These are phyloP conservation scores for Artemisia argyi DNA, from an alignment of 129 eudicot genomes.

Conservation along the genomic window DNA sequence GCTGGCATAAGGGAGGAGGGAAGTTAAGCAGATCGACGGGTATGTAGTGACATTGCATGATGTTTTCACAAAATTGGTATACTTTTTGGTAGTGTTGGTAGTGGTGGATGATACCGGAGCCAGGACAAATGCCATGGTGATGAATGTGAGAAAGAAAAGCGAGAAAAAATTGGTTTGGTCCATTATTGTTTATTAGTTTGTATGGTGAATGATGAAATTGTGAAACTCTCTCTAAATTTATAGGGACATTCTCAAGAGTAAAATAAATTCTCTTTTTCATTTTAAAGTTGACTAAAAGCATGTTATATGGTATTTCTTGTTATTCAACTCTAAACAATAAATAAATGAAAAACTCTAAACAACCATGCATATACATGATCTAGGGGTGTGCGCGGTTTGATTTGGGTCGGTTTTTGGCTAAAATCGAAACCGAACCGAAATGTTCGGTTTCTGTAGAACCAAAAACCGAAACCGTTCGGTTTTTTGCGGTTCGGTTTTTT, in stretches of 20 bases:
- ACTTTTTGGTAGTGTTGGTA: slow-evolving; percentile 5
- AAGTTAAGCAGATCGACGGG: slow-evolving; percentile 48
- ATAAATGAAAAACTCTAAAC: no score
- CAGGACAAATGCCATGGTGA: background rate
- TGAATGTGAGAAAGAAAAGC: background rate
- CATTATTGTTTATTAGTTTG: background rate
- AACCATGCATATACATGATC: no score
- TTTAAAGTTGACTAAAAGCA: no score
- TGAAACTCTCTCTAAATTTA: background rate
- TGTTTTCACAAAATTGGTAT: slow-evolving; percentile 35
- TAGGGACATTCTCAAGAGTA: background rate
- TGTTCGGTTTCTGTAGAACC: no score
- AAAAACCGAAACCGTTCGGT: no score
- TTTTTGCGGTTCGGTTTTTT: no score
- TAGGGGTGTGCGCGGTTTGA: no score
- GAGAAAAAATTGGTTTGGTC: background rate
- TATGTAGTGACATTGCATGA: slow-evolving; percentile 59
- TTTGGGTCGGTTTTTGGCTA: no score
- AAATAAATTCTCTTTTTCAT: no score
- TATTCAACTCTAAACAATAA: no score
- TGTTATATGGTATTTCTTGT: no score
- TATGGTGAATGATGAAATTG: background rate
- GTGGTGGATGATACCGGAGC: slow-evolving; percentile 3
- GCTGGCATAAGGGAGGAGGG: slow-evolving; percentile 55
- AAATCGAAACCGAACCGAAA: no score